These are phyloP conservation scores for Glarea lozoyensis DNA, from an alignment of 495 filamentous ascomycete species.

Conservation along the genomic window DNA sequence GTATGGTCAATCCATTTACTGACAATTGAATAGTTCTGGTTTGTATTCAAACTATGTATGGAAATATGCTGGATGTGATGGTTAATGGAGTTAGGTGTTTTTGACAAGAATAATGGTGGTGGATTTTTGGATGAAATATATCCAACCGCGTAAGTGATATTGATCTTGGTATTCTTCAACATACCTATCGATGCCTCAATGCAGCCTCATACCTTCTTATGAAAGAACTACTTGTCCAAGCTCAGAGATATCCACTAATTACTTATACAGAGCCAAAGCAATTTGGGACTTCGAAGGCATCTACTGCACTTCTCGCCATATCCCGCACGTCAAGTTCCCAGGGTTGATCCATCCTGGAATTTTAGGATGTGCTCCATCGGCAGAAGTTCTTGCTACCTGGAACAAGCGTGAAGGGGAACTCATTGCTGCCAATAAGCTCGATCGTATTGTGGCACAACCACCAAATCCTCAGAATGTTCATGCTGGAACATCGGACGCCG, in stretches of 20 bases:
- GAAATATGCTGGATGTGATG: too few species aligned
- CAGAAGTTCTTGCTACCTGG: constrained; percentile 55
- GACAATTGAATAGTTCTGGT: constrained; percentile 10
- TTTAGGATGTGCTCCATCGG: constrained; percentile 80
- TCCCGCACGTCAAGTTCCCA: constrained; percentile 79
- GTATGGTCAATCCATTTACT: background rate
- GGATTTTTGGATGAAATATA: constrained; percentile 90
- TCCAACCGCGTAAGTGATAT: constrained; percentile 54
- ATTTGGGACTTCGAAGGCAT: constrained; percentile 99
- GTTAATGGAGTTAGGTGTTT: constrained; percentile 48
- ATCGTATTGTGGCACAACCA: constrained; percentile 72
- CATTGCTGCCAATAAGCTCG: constrained; percentile 55
- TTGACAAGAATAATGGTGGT: constrained; percentile 75
- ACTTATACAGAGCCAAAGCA: constrained; percentile 67
- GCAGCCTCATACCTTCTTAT: too few species aligned
- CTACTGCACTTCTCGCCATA: constrained; percentile 82
- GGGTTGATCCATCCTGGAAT: constrained; percentile 96
- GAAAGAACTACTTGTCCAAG: too few species aligned
- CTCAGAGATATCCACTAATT: too few species aligned
- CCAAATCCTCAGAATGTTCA: constrained; percentile 65
- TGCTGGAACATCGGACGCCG: constrained; percentile 54
- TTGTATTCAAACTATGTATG: background rate
- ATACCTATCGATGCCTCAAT: too few species aligned
- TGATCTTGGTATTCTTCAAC: background rate
- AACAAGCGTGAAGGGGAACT: constrained; percentile 74